Conservation (phyloP, 2,329 filamentous ascomycete species). For the Diaporthe amygdali region DNA sequence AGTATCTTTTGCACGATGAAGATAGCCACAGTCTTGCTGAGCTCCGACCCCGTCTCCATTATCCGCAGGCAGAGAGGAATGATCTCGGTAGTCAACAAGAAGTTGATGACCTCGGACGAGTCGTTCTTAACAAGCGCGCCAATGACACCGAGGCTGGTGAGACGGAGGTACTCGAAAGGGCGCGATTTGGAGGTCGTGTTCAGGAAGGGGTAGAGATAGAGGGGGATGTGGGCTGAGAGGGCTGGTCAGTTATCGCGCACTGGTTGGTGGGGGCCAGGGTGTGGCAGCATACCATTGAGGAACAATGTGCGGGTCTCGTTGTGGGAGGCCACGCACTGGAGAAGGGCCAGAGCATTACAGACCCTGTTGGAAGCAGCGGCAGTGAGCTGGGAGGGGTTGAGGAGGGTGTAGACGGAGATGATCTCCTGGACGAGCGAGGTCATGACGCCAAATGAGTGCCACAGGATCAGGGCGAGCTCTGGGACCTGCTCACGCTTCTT, state of each 20-base stretch:
- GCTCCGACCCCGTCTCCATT: constrained; percentile 98
- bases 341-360: constrained; percentile 92
- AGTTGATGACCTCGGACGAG: constrained; percentile 98
- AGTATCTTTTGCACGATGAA: constrained; percentile 99
- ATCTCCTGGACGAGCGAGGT: constrained; percentile 97
- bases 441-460: constrained; percentile 99
- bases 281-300: constrained; percentile 73
- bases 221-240: constrained; percentile 83
- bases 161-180: constrained; percentile 94
- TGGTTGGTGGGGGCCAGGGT: neutral
- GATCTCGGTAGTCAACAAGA: constrained; percentile 96
- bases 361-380: constrained; percentile 97
- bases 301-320: constrained; percentile 95
- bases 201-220: constrained; percentile 97
- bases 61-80: constrained; percentile 97
- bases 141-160: constrained; percentile 95
- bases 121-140: constrained; percentile 98
- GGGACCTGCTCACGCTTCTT: constrained; percentile 99
- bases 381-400: constrained; percentile 96
- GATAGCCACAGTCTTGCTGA: constrained; percentile 98
- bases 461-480: constrained; percentile 92
- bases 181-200: constrained; percentile 98
- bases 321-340: constrained; percentile 97
- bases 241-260: neutral
- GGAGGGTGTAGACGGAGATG: constrained; percentile 95